phyloP scores from a whole-genome alignment of 441 rosid species.

The Populus tomentosa region DNA sequence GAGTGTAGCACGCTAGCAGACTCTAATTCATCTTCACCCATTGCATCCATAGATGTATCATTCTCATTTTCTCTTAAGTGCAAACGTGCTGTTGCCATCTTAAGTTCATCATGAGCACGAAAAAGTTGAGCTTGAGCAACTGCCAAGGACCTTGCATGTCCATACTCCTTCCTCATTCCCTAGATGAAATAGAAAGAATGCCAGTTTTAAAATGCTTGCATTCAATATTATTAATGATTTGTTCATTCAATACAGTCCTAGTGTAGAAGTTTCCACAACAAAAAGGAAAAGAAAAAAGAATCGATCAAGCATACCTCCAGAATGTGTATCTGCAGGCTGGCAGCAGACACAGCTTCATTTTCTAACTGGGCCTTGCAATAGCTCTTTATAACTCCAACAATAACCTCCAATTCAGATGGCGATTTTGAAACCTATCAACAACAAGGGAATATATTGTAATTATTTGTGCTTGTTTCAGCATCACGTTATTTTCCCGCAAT shows the following conservation, averaged over 20 bases:
- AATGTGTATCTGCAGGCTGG: too few relatives aligned
- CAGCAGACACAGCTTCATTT: too few relatives aligned
- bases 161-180: slow-evolving; percentile 93
- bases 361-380: too few relatives aligned
- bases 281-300: slow-evolving; percentile 7
- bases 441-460: slow-evolving; percentile 3
- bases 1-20: slow-evolving; percentile 48
- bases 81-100: slow-evolving; percentile 89
- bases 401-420: slow-evolving; percentile 79
- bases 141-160: slow-evolving; percentile 75
- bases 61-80: slow-evolving; percentile 72
- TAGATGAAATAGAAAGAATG: slow-evolving; percentile 22
- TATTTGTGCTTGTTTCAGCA: not conserved
- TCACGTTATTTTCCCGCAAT: not conserved
- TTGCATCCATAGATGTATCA: slow-evolving; percentile 71
- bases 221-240: not conserved
- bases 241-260: slow-evolving; percentile 1
- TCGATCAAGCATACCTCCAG: slow-evolving; percentile 42
- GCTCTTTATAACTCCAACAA: slow-evolving; percentile 23
- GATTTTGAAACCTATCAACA: slow-evolving; percentile 70
- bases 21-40: slow-evolving; percentile 36
- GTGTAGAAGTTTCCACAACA: not conserved
- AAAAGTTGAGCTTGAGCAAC: slow-evolving; percentile 82
- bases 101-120: slow-evolving; percentile 87
- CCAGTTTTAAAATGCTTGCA: slow-evolving; percentile 12